Conservation (phyloP, 352 stramenopile species). For the Pythium myriotylum region DNA sequence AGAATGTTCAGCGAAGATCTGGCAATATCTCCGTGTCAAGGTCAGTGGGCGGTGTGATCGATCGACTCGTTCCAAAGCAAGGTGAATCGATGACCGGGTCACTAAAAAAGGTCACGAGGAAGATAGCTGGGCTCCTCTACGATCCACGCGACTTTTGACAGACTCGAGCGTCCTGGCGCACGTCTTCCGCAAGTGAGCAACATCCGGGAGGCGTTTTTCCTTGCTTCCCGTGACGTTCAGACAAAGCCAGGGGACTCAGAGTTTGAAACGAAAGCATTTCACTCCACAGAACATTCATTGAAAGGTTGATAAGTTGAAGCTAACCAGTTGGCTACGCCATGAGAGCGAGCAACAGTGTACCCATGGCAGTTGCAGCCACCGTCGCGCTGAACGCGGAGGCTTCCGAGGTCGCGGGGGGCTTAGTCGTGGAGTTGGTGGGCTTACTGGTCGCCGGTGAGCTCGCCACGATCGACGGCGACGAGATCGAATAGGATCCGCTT, state of each 20-base stretch:
- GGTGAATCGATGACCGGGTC: background rate
- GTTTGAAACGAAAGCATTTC: background rate
- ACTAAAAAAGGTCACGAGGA: too few relatives aligned
- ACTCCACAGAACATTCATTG: background rate
- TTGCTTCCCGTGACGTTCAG: background rate
- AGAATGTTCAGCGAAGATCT: slow-evolving; percentile 18
- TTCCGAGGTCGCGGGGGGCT: background rate
- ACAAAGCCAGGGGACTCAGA: background rate
- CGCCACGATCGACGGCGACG: background rate
- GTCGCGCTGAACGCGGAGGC: background rate
- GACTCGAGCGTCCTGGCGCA: too few relatives aligned
- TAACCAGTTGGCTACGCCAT: background rate
- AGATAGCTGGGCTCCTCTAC: too few relatives aligned
- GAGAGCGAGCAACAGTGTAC: background rate
- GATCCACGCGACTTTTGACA: background rate
- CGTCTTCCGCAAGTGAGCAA: background rate
- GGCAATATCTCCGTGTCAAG: background rate
- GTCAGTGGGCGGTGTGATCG: too few relatives aligned
- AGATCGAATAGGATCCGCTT: background rate
- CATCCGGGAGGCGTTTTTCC: background rate
- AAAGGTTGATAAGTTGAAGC: background rate
- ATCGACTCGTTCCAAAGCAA: background rate
- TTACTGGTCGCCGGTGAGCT: background rate
- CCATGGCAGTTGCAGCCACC: background rate
- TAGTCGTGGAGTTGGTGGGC: background rate